Evolutionary conservation across 1,284 basidiomycete genomes (phyloP), one percentile per base, ranked within the genome.

Genomic region (Rhodotorula sp.): DNA sequence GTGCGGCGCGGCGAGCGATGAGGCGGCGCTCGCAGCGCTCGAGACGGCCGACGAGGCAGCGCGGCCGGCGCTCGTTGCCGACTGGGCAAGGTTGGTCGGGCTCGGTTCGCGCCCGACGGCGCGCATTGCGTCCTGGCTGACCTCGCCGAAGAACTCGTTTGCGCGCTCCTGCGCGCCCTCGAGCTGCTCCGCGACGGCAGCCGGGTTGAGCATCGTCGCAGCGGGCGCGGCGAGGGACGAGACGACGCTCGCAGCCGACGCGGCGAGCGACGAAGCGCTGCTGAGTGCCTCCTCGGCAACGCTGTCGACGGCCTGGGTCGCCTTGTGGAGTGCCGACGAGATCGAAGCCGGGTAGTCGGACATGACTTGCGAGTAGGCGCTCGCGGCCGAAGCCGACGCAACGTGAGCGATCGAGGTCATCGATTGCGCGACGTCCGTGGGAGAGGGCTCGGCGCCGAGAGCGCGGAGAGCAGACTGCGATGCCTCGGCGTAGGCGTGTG

Each of bases 111-210:
- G 13, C 44, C 67, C 23, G 61, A 55, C 64, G 1, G 72, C 73
- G 16, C 55, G 23, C 34, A 72, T 45, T 5, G 52, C 71, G 13
- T n/a, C 52, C 27, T 71, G 66, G 21, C 55, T 64, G 13, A 59
- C 66, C 7, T 74, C 69, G 53, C 74, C 70, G 41, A 66, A 50
- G 66, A 65, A 53, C 34, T 66, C 69, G 56, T 55, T 63, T 7
- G 44, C 63, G 12, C 34, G 25, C 25, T 53, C 66, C 41, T 46
- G 49, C 12, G 66, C 65, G 44, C 49, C 62, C 14, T 49, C 56
- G 64, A 67, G 25, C 10, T n/a, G 63, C 14, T 48, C 54, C 53
- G 14, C 44, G 48, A 66, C 25, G 4, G 57, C 48, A 0, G 64
- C 58, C 10, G 68, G 44, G 44, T 52, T 61, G 48, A 67, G 41